A percentile compares a stretch with the other conserved stretches of the same genome.
These are phyloP conservation scores for Saturnispora galanensis DNA, from an alignment of 805 yeast genomes.

Conservation along the genomic window DNA sequence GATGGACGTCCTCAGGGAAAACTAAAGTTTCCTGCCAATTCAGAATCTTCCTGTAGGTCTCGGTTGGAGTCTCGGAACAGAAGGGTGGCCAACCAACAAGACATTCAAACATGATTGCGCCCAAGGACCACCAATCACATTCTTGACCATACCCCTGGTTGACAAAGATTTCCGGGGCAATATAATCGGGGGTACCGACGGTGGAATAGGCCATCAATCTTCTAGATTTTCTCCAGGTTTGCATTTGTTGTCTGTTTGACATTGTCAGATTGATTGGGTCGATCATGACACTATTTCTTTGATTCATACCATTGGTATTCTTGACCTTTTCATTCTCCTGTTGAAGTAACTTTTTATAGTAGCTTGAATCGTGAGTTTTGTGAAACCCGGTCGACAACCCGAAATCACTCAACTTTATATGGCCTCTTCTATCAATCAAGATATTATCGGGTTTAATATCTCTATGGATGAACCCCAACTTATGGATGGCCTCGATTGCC, in stretches of 20 bases:
- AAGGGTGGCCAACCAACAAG: slow-evolving; percentile 96
- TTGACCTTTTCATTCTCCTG: slow-evolving; percentile 31
- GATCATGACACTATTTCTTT: slow-evolving; percentile 75
- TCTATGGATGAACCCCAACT: slow-evolving; percentile 88
- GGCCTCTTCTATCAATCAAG: slow-evolving; percentile 55
- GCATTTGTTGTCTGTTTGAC: slow-evolving; percentile 90
- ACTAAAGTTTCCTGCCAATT: slow-evolving; percentile 84
- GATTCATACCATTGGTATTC: slow-evolving; percentile 11
- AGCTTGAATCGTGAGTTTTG: slow-evolving; percentile 83
- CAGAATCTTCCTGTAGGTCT: slow-evolving; percentile 81
- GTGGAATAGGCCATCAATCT: slow-evolving; percentile 93
- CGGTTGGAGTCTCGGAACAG: slow-evolving; percentile 91
- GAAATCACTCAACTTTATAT: slow-evolving; percentile 58
- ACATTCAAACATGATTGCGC: slow-evolving; percentile 96
- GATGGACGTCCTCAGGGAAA: slow-evolving; percentile 86
- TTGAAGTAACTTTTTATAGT: slow-evolving; percentile 73
- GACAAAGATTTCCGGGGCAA: slow-evolving; percentile 88
- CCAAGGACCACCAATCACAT: slow-evolving; percentile 97
- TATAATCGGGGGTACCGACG: slow-evolving; percentile 93
- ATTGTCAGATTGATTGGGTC: slow-evolving; percentile 93
- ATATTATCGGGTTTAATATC: slow-evolving; percentile 97
- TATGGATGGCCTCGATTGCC: slow-evolving; percentile 91
- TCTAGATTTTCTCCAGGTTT: slow-evolving; percentile 90
- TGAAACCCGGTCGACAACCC: slow-evolving; percentile 87
- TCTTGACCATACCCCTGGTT: slow-evolving; percentile 95